These are phyloP conservation scores for Paspalum notatum DNA, from an alignment of 176 grass and related monocot genomes.

Conservation along the genomic window DNA sequence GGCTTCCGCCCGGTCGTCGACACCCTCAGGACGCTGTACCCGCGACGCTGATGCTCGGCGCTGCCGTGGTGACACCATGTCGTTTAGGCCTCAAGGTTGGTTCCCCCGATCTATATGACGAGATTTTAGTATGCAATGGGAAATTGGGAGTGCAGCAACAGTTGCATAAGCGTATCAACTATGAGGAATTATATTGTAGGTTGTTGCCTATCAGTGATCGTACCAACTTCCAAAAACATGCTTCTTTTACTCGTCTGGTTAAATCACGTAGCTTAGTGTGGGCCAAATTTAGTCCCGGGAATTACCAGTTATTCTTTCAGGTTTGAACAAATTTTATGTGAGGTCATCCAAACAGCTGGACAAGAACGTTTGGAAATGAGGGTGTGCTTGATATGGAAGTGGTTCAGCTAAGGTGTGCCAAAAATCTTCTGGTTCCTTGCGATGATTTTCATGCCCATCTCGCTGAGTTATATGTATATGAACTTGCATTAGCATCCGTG, in stretches of 20 bases:
- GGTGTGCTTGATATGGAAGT: too few species aligned
- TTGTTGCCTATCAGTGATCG: not conserved
- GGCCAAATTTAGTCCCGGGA: not conserved
- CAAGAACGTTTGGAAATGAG: not conserved
- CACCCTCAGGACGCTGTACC: slow-evolving; percentile 49
- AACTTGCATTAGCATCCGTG: not conserved
- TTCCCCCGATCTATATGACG: not conserved
- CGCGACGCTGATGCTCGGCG: slow-evolving; percentile 4
- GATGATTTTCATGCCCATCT: not conserved
- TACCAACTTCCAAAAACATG: not conserved
- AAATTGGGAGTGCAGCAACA: not conserved
- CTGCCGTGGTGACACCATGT: not conserved
- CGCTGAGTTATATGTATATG: not conserved
- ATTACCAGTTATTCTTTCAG: not conserved
- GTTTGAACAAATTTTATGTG: not conserved
- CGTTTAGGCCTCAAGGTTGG: not conserved
- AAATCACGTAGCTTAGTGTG: not conserved
- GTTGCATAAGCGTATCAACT: not conserved
- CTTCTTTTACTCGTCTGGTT: not conserved
- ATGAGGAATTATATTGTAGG: not conserved
- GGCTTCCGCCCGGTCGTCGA: slow-evolving; percentile 65
- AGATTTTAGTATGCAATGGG: slow-evolving; percentile 19
- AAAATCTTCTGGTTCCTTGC: not conserved
- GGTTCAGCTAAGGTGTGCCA: not conserved
- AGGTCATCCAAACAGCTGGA: not conserved